Conservation (phyloP, 1,139 yeast species). For the Yamadazyma atlantica region DNA sequence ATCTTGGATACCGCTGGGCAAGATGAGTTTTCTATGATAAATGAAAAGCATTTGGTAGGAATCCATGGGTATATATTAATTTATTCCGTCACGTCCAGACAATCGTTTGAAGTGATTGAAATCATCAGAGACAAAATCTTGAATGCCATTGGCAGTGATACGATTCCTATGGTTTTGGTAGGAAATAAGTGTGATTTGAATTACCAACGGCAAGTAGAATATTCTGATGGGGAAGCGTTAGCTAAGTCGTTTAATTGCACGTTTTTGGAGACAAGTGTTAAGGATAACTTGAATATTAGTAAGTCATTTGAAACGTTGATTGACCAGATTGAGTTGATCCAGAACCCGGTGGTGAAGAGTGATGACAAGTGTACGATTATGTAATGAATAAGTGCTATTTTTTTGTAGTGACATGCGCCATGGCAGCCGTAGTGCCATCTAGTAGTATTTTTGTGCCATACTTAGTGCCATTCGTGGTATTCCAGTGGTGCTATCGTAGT, state of each 20-base stretch:
- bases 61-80: slow-evolving; percentile 84
- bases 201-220: slow-evolving; percentile 63
- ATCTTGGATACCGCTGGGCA: slow-evolving; percentile 95
- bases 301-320: slow-evolving; percentile 66
- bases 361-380: slow-evolving; percentile 38
- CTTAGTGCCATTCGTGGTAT: no score
- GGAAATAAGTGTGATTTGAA: slow-evolving; percentile 82
- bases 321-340: slow-evolving; percentile 66
- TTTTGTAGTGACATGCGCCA: no score
- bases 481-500: no score
- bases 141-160: slow-evolving; percentile 70
- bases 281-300: slow-evolving; percentile 64
- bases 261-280: slow-evolving; percentile 84
- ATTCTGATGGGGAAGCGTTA: slow-evolving; percentile 61
- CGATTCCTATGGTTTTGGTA: slow-evolving; percentile 76
- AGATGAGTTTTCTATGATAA: slow-evolving; percentile 84
- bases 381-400: no score
- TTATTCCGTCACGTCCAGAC: slow-evolving; percentile 77
- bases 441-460: no score
- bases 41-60: slow-evolving; percentile 79
- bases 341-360: slow-evolving; percentile 44
- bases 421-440: no score
- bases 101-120: slow-evolving; percentile 76
- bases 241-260: slow-evolving; percentile 64
- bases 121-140: slow-evolving; percentile 82